Evolutionary conservation across 2,329 filamentous ascomycete species (phyloP).

Genomic region (Rutstroemia sp.): DNA sequence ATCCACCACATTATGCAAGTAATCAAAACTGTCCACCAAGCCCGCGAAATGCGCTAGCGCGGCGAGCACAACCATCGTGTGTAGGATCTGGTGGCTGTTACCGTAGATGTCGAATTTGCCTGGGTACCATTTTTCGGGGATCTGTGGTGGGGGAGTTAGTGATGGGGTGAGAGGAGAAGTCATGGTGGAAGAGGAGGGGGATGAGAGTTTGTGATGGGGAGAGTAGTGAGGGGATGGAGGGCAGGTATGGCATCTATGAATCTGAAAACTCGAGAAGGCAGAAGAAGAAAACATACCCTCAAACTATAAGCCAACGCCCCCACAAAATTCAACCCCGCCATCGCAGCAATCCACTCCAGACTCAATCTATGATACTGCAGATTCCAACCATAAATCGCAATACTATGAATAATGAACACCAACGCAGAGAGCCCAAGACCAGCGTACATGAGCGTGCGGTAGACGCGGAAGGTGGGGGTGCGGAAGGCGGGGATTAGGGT

Average conservation of each 20-base stretch:
- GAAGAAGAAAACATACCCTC: slow-evolving; percentile 1
- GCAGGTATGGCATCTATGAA: too few relatives aligned
- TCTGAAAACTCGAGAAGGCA: background rate
- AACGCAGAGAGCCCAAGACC: slow-evolving; percentile 21
- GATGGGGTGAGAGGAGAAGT: background rate
- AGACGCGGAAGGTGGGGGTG: slow-evolving; percentile 14
- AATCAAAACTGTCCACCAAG: slow-evolving; percentile 2
- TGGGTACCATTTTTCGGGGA: slow-evolving; percentile 25
- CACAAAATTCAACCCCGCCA: slow-evolving; percentile 12
- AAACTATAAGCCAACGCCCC: slow-evolving; percentile 13
- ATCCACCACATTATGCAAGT: background rate
- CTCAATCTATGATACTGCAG: slow-evolving; percentile 17
- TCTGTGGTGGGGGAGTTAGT: slow-evolving; percentile 7
- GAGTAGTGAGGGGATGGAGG: too few relatives aligned
- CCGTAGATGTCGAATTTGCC: slow-evolving; percentile 22
- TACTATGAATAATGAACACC: slow-evolving; percentile 22
- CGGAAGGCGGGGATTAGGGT: slow-evolving; percentile 18
- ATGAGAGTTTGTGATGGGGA: too few relatives aligned
- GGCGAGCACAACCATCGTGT: slow-evolving; percentile 26
- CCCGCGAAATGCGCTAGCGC: slow-evolving; percentile 7
- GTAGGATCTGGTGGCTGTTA: slow-evolving; percentile 27
- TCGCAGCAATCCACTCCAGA: slow-evolving; percentile 11
- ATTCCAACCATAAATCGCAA: slow-evolving; percentile 17
- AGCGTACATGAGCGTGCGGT: slow-evolving; percentile 21
- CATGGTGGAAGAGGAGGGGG: background rate